Evolutionary conservation across 305 asterid species (phyloP), one percentile per base, ranked within the genome.

Genomic region (Ajuga reptans): DNA sequence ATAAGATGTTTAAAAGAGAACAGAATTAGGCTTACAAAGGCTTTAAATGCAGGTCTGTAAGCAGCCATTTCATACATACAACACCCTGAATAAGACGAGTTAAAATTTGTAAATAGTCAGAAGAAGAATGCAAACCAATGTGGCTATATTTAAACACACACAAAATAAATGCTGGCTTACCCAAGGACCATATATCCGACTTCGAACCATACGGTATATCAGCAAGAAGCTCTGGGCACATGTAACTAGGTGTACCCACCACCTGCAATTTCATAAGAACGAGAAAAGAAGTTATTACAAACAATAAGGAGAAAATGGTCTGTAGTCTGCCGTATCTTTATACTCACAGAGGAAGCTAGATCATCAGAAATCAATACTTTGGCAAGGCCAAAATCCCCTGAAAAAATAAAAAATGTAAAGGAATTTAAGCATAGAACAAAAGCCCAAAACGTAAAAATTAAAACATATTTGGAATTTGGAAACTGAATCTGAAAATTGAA

Each of bases 181-280:
- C 99, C 79, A 94, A 77, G 65, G 99, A 94, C 99, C 99, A 94
- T 69, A 94, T 94, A 77, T 94, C 98, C 6, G 99, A 94, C 77
- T 94, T 94, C 59, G 89, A 91, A 69, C 99, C 99, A 51, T 94
- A 94, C 37, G 99, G 99, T 86, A 94, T 89, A 79, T 94, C 99
- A 8, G 98, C 99, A 69, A 94, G 99, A 81, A 94, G 99, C 88
- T 94, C 98, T 0, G 98, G 99, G 81, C 99, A 91, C 99, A 94
- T 94, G 82, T 94, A 94, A 82, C 94, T 94, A 21, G 99, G 99
- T 36, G 99, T 94, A 42, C 99, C 99, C 82, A 94, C 99, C 4
- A 94, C 95, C 99, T 91, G 88, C 69, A 83, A 52, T 29, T 15
- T 24, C 41, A 72, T 33, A 17, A 60, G 16, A 27, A 29, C 64